Base-by-base conservation (phyloP, 805 yeast species). In the Saccharomycopsis sp. region DNA sequence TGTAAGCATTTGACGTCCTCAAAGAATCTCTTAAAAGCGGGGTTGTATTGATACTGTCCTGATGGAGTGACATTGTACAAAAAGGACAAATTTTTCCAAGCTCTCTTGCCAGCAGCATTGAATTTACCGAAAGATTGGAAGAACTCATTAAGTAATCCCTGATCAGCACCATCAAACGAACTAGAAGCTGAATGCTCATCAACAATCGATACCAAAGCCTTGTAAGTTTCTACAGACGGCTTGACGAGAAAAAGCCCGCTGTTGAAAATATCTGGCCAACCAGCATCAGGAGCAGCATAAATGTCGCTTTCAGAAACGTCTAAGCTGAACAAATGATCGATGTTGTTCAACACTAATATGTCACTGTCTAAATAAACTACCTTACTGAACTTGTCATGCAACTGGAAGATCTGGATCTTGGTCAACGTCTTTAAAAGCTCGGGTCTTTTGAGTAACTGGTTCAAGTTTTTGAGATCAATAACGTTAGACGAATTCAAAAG, bases 221-320 rank as follows among this genome's bases (percentile, higher is more conserved):
- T 61, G 64, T 74, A 84, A 20, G 75, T 77, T 0, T 64, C 60
- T 1, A 63, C 50, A 63, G 75, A 73, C 2, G 96, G 96, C 41
- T 75, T 74, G 34, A 84, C 68, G 2, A 84, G 74, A 66, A 89
- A 75, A 22, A 89, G 82, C 2, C 97, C 96, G 41, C 90, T 82
- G 70, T 89, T 89, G 74, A 89, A 89, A 66, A 86, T 78, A 72
- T 89, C 97, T 0, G 96, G 96, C 88, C 94, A 89, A n/a, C 96
- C 96, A 17, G 82, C 75, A 72, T 89, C 97, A 0, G 96, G 88
- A 17, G 85, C 75, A 0, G 94, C 91, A 44, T 74, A 49, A 42
- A 29, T 47, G 23, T 55, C 44, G 15, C 23, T 23, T 35, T 47
- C 47, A 35, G 24, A n/a, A 20, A 2, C 23, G 17, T 7, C 38